phyloP scores from a whole-genome alignment of 352 stramenopile species.

The Phytopythium aichiense region DNA sequence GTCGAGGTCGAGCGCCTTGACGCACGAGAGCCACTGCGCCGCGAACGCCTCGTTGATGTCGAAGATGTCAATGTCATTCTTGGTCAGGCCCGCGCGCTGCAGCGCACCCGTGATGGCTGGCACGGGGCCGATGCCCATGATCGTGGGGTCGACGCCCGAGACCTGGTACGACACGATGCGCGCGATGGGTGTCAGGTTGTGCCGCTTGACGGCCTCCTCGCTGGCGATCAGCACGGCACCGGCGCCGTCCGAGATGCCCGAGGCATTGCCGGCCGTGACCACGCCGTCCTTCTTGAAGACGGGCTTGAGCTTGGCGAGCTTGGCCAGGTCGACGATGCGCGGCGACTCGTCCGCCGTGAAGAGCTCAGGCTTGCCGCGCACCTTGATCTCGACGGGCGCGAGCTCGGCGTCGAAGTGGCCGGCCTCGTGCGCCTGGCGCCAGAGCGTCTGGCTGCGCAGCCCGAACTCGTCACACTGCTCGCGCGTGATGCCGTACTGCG shows the following conservation, averaged over 20 bases:
- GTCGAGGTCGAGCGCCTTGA: slow-evolving; percentile 96
- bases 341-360: slow-evolving; percentile 76
- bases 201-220: slow-evolving; percentile 90
- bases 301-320: slow-evolving; percentile 91
- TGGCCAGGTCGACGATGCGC: slow-evolving; percentile 74
- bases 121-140: slow-evolving; percentile 98
- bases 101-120: slow-evolving; percentile 93
- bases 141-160: slow-evolving; percentile 93
- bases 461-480: slow-evolving; percentile 95
- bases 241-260: slow-evolving; percentile 96
- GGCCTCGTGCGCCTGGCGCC: slow-evolving; percentile 85
- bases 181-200: slow-evolving; percentile 93
- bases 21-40: slow-evolving; percentile 94
- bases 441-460: slow-evolving; percentile 92
- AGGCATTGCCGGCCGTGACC: slow-evolving; percentile 95
- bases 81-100: slow-evolving; percentile 76
- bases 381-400: slow-evolving; percentile 88
- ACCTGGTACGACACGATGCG: slow-evolving; percentile 91
- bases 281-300: slow-evolving; percentile 98
- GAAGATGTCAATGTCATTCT: slow-evolving; percentile 95
- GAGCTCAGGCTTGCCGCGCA: slow-evolving; percentile 86
- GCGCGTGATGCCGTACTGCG: slow-evolving; percentile 92
- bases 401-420: slow-evolving; percentile 96
- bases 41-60: slow-evolving; percentile 99
- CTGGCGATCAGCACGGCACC: slow-evolving; percentile 92